Percentiles rank a stretch among this genome's conserved stretches.
Evolutionary conservation across 2,329 filamentous ascomycete species (phyloP).

Genomic region (Aspergillus bombycis): DNA sequence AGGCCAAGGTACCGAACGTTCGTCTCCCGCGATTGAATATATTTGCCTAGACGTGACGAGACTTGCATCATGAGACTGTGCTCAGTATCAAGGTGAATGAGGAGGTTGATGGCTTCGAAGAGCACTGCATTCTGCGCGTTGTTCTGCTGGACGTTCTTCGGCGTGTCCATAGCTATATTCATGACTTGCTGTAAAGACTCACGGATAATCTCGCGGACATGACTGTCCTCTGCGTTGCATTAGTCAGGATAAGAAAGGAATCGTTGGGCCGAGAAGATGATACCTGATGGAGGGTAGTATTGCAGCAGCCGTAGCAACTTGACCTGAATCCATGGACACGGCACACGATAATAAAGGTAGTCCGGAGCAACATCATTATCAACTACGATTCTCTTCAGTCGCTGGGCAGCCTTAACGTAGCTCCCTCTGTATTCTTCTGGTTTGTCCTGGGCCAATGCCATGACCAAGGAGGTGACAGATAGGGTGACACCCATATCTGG

Average conservation of each 20-base stretch:
- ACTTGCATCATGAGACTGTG: conserved; percentile 95
- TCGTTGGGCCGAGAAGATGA: conserved; percentile 9
- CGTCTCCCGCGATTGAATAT: conserved; percentile 95
- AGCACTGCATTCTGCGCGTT: conserved; percentile 97
- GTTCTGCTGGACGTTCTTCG: conserved; percentile 98
- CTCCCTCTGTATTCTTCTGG: conserved; percentile 92
- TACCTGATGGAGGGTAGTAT: conserved; percentile 93
- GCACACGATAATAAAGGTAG: conserved; percentile 99
- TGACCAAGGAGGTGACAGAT: conserved; percentile 93
- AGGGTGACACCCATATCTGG: conserved; percentile 89
- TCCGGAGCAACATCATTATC: conserved; percentile 87
- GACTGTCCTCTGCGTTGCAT: conserved; percentile 72
- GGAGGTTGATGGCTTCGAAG: conserved; percentile 97
- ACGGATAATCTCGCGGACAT: conserved; percentile 87
- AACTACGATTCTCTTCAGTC: conserved; percentile 85
- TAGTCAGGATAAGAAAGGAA: conserved; percentile 8
- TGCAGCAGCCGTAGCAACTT: conserved; percentile 90
- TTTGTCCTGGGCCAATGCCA: conserved; percentile 91
- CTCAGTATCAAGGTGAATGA: conserved; percentile 96
- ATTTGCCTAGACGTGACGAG: conserved; percentile 84
- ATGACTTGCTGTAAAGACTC: conserved; percentile 90
- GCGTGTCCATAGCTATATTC: conserved; percentile 86
- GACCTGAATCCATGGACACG: conserved; percentile 96
- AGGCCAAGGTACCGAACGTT: conserved; percentile 95
- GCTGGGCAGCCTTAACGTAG: conserved; percentile 89